Evolutionary conservation across 2,329 filamentous ascomycete species (phyloP).

Genomic region (Trichoderma koningii): DNA sequence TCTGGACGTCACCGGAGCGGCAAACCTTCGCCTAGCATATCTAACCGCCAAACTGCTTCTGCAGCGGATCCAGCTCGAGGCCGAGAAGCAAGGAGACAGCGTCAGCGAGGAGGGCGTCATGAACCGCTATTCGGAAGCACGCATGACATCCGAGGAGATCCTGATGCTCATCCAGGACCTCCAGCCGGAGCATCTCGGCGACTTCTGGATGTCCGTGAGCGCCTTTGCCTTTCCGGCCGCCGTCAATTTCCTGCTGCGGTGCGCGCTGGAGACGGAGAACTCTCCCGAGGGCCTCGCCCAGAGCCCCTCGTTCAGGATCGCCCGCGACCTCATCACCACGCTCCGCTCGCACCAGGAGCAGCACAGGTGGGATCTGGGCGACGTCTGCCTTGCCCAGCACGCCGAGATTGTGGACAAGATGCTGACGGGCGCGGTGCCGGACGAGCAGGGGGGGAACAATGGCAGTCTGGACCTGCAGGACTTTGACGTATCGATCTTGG

Average conservation of each 20-base stretch:
- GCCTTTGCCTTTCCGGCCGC: conserved; percentile 53
- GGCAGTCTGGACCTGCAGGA: conserved; percentile 33
- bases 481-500: conserved; percentile 41
- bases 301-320: conserved; percentile 46
- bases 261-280: conserved; percentile 48
- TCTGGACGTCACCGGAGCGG: conserved; percentile 47
- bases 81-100: conserved; percentile 37
- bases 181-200: conserved; percentile 45
- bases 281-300: conserved; percentile 40
- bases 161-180: conserved; percentile 51
- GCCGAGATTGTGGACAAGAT: conserved; percentile 51
- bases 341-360: conserved; percentile 45
- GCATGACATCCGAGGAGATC: conserved; percentile 52
- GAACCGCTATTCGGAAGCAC: conserved; percentile 45
- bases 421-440: conserved; percentile 34
- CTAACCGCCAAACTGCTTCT: conserved; percentile 51
- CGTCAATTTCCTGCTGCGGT: conserved; percentile 53
- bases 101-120: conserved; percentile 33
- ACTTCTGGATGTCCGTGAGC: conserved; percentile 53
- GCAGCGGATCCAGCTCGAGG: conserved; percentile 50
- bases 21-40: conserved; percentile 55
- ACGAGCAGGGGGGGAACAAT: conserved; percentile 30
- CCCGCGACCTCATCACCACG: conserved; percentile 44
- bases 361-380: conserved; percentile 52
- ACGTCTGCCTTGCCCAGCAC: conserved; percentile 53